Evolutionary conservation across 306 rosid species (phyloP).

Genomic region (Herpetospermum pedunculosum): DNA sequence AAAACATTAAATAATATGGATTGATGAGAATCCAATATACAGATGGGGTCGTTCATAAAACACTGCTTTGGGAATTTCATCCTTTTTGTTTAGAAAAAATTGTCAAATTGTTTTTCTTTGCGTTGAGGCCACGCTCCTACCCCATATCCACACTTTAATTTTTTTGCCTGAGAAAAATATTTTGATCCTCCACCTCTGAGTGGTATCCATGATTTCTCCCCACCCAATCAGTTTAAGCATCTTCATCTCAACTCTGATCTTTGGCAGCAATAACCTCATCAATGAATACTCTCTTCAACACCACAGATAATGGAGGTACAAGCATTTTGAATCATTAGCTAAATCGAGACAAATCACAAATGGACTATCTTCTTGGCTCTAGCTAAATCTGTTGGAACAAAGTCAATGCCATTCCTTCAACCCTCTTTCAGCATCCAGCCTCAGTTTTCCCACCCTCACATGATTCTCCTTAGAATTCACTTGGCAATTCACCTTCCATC

Average conservation of each 20-base stretch:
- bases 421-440: neutral
- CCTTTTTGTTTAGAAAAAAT: neutral
- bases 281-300: neutral
- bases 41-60: neutral
- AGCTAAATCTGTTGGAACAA: neutral
- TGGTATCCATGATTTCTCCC: neutral
- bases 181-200: neutral
- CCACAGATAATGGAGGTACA: neutral
- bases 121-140: neutral
- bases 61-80: neutral
- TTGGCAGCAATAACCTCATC: neutral
- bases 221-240: neutral
- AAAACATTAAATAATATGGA: neutral
- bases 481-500: neutral
- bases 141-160: neutral
- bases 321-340: neutral
- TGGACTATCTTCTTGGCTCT: neutral
- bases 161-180: neutral
- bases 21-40: neutral
- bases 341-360: neutral
- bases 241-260: neutral
- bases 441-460: neutral
- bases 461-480: neutral
- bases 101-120: neutral
- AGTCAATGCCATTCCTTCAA: neutral